Percentiles rank a stretch among this genome's conserved stretches.
phyloP scores from a whole-genome alignment of 768 basidiomycete species.

The Russula sp. region DNA sequence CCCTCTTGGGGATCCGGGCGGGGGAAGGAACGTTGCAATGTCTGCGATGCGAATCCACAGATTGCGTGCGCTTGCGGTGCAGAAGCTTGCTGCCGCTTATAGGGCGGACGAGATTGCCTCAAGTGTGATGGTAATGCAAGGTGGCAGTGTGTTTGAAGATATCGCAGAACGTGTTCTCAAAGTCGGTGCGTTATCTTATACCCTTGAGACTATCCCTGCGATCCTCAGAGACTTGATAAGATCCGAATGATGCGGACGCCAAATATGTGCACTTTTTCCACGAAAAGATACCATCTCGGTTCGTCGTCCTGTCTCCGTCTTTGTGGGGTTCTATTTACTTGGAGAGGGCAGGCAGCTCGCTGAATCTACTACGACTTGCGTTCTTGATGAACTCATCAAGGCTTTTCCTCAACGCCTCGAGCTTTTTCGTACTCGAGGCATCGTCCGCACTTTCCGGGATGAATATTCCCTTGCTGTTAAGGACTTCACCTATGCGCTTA shows the following conservation, averaged over 20 bases:
- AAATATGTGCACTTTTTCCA: conserved; percentile 92
- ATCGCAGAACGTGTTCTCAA: conserved; percentile 82
- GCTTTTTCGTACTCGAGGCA: conserved; percentile 83
- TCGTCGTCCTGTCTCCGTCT: conserved; percentile 23
- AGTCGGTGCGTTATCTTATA: conserved; percentile 38
- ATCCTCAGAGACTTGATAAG: conserved; percentile 30
- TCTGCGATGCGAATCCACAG: conserved; percentile 79
- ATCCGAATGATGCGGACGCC: conserved; percentile 71
- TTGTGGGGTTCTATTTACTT: conserved; percentile 19
- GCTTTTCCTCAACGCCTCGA: conserved; percentile 70
- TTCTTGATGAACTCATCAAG: conserved; percentile 73
- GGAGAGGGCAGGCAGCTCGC: conserved; percentile 60
- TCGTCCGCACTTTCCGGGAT: conserved; percentile 80
- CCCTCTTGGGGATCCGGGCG: conserved; percentile 42
- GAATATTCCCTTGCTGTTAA: conserved; percentile 67
- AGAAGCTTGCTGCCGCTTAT: conserved; percentile 82
- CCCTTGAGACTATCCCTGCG: neutral
- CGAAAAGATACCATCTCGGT: conserved; percentile 92
- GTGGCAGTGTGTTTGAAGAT: conserved; percentile 87
- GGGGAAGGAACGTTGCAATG: conserved; percentile 74
- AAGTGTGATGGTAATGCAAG: conserved; percentile 94
- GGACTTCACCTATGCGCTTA: conserved; percentile 76
- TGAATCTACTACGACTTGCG: conserved; percentile 70
- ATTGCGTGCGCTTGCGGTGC: conserved; percentile 72
- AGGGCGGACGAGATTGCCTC: conserved; percentile 85